Base-by-base conservation (phyloP, 2,329 filamentous ascomycete genomes). In the Triangularia verruculosa region DNA sequence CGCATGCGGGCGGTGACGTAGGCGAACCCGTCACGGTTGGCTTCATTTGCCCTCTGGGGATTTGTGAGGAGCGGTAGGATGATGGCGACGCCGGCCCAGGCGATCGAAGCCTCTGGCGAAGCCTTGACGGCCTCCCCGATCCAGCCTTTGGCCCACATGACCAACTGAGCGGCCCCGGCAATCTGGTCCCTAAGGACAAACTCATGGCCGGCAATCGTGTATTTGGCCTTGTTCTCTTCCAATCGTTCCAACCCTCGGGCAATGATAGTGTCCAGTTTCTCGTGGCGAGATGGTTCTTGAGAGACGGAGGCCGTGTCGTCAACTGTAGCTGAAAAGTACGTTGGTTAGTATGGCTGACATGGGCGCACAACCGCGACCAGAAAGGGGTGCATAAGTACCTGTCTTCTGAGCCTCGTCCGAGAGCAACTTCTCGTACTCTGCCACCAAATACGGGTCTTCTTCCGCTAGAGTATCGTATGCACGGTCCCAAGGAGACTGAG, bases 31-130 rank as follows among this genome's bases (percentile, higher is more conserved):
- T 73, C 65, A 1, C 43, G 30, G 57, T 75, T 76, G 11, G 73
- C 75, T 51, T 70, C 70, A 0, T 73, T 66, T 9, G 69, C 74
- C 1, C 67, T 66, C 7, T 17, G 61, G 4, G 72, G 72, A 53
- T 74, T 75, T 7, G 69, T 74, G 47, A 78, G 70, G 3, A 78
- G 68, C 0, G 76, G 75, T 1, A 78, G 71, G 51, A 77, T 54
- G 17, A 77, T 57, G 66, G 70, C 75, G 66, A 78, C 73, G 67
- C 77, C 78, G 3, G 71, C 72, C 73, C 72, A 74, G 2, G 64
- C 71, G 7, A 75, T 59, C 5, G 74, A 75, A 17, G 72, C 75
- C 55, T 73, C 67, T 1, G 74, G 73, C 1, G 71, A 73, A 11
- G 54, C 70, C 59, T 72, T 72, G 54, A 73, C 69, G n/a, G 71